Base-by-base conservation (phyloP, 257 asterid species). In the Salvia rosmarinus region DNA sequence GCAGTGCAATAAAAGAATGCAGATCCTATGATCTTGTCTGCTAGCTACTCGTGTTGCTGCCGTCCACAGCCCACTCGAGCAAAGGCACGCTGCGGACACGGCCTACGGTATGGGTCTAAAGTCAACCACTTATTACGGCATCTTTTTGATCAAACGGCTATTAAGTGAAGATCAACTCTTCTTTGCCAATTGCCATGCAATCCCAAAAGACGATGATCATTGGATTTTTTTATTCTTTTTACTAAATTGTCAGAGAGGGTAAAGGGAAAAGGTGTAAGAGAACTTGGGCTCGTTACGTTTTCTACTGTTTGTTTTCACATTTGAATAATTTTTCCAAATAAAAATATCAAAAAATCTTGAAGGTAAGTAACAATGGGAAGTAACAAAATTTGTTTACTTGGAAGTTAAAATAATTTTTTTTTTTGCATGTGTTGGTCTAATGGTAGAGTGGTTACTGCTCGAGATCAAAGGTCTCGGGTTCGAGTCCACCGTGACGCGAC, bases 1-100 rank as follows among this genome's bases (percentile, higher is more conserved):
- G 44, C 64, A 67, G 72, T 75, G 82, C 64, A 84, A 84, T 75
- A 72, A 84, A 84, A 85, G 76, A 88, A 88, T 88, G 90, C 85
- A 79, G 69, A 84, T 81, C 84, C 84, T 85, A 80, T 80, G 79
- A 77, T 84, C 68, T 68, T 86, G 88, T 82, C 85, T 68, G 71
- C 80, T 77, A 50, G 71, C 82, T 77, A 50, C 61, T 50, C 68
- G 71, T 74, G 50, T 77, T 72, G 50, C 55, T 73, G 65, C 81
- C 76, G 57, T 39, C 84, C 81, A 69, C 65, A 37, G 50, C 49
- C 78, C 6, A 59, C 56, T 9, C 32, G 49, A 58, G 55, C 17
- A 44, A 39, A 21, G 20, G 62, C 51, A 39, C 13, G 61, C 21
- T n/a, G 72, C 17, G 67, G 59, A 30, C 52, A 20, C 12, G 23